These are phyloP conservation scores for Phaffomyces antillensis DNA, from an alignment of 805 yeast species.

Conservation along the genomic window DNA sequence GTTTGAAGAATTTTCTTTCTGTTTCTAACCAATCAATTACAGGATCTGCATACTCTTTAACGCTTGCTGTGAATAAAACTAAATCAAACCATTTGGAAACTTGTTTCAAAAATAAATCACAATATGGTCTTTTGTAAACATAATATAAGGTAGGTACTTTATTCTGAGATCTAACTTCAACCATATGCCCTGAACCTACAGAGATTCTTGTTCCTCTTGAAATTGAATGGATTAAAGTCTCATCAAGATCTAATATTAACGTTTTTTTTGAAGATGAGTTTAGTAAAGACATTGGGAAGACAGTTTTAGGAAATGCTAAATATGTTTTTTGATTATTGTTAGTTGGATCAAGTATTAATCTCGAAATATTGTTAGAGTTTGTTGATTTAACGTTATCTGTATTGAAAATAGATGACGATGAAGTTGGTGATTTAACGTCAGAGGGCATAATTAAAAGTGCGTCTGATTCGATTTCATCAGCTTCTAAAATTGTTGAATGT, in stretches of 20 bases:
- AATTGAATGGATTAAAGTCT: slow-evolving; percentile 87
- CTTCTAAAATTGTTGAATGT: slow-evolving; percentile 16
- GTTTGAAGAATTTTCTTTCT: slow-evolving; percentile 44
- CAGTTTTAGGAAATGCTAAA: slow-evolving; percentile 29
- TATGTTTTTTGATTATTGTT: slow-evolving; percentile 4
- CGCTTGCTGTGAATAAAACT: slow-evolving; percentile 91
- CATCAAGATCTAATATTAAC: slow-evolving; percentile 84
- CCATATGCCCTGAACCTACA: slow-evolving; percentile 47
- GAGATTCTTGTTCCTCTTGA: slow-evolving; percentile 46
- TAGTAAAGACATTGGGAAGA: slow-evolving; percentile 37
- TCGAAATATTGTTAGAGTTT: neutral
- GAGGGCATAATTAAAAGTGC: neutral
- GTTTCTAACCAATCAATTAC: slow-evolving; percentile 87
- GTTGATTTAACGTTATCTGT: neutral
- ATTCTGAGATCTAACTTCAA: slow-evolving; percentile 68
- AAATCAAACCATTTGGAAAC: slow-evolving; percentile 84
- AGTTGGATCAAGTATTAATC: neutral
- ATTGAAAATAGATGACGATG: slow-evolving; percentile 12
- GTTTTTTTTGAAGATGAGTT: slow-evolving; percentile 46
- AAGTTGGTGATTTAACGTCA: slow-evolving; percentile 19
- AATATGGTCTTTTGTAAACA: slow-evolving; percentile 87
- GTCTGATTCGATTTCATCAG: slow-evolving; percentile 12
- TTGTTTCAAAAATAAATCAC: slow-evolving; percentile 74
- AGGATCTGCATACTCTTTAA: slow-evolving; percentile 94
- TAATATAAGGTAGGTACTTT: slow-evolving; percentile 76